A percentile compares a stretch with the other conserved stretches of the same genome.
Conservation (phyloP, 2,329 filamentous ascomycete genomes). For the Fusarium incarnatum region DNA sequence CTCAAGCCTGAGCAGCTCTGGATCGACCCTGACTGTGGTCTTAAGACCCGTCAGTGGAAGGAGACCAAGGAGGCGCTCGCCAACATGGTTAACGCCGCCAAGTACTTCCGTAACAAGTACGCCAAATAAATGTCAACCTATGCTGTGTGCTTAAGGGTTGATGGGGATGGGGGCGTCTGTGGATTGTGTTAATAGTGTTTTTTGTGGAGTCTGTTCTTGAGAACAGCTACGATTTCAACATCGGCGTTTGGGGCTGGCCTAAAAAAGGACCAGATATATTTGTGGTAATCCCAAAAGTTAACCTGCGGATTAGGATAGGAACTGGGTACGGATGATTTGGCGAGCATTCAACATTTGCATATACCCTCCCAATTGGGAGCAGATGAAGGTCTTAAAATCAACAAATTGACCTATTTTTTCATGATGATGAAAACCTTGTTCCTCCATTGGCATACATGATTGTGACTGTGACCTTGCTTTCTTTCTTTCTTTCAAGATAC, state of each 20-base stretch:
- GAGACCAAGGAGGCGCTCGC: slow-evolving; percentile 96
- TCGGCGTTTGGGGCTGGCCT: slow-evolving; percentile 63
- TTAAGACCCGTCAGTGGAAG: slow-evolving; percentile 98
- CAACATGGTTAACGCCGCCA: slow-evolving; percentile 99
- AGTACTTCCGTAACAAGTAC: slow-evolving; percentile 94
- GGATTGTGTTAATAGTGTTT: slow-evolving; percentile 48
- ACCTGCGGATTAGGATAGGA: slow-evolving; percentile 50
- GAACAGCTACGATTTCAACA: slow-evolving; percentile 68
- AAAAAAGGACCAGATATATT: slow-evolving; percentile 52
- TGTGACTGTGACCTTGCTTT: background rate
- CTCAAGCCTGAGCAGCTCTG: slow-evolving; percentile 99
- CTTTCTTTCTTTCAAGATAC: background rate
- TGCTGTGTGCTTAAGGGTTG: slow-evolving; percentile 33
- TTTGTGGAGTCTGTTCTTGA: slow-evolving; percentile 53
- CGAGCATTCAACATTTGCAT: slow-evolving; percentile 58
- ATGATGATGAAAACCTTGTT: slow-evolving; percentile 37
- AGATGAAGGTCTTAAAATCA: slow-evolving; percentile 47
- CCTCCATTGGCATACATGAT: background rate
- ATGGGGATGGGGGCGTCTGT: slow-evolving; percentile 39
- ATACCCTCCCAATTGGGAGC: slow-evolving; percentile 51
- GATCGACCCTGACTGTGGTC: slow-evolving; percentile 99
- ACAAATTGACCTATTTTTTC: slow-evolving; percentile 48
- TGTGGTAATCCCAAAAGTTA: slow-evolving; percentile 54
- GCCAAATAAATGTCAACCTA: slow-evolving; percentile 61
- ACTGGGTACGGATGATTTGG: slow-evolving; percentile 48